A percentile compares a stretch with the other conserved stretches of the same genome.
Evolutionary conservation across 1,284 basidiomycete species (phyloP).

Genomic region (Heterobasidion parviporum): DNA sequence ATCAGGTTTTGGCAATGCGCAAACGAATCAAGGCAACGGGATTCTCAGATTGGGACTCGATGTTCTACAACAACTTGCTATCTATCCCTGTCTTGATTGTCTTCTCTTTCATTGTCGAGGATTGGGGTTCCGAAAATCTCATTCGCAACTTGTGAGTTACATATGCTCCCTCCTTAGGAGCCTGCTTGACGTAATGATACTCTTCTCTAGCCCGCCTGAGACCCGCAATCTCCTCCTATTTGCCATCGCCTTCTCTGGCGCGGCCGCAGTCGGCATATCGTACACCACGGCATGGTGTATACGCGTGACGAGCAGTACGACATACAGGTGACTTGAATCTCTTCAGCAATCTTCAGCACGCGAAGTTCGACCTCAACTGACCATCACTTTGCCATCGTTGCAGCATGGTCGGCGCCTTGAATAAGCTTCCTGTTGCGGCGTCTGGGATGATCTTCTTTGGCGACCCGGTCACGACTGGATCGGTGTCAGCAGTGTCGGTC

Average conservation of each 20-base stretch:
- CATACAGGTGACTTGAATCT: conserved; percentile 65
- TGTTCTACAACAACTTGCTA: conserved; percentile 99
- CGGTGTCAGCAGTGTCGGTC: conserved; percentile 79
- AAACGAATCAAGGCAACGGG: conserved; percentile 97
- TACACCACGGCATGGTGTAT: conserved; percentile 99
- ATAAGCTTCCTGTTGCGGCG: conserved; percentile 96
- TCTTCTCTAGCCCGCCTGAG: conserved; percentile 62
- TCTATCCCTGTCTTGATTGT: conserved; percentile 87
- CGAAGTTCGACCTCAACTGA: too few species aligned
- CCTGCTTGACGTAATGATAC: not conserved
- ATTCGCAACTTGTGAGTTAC: conserved; percentile 77
- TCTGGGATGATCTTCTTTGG: conserved; percentile 96
- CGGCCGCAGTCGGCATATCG: conserved; percentile 94
- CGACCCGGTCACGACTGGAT: conserved; percentile 81
- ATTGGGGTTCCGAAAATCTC: conserved; percentile 83
- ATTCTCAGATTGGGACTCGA: conserved; percentile 99
- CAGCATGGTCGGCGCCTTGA: conserved; percentile 97
- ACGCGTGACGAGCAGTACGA: conserved; percentile 92
- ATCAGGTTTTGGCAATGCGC: conserved; percentile 88
- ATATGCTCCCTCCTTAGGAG: conserved; percentile 2
- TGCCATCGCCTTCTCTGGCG: conserved; percentile 93
- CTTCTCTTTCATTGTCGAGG: conserved; percentile 82
- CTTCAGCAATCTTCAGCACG: not conserved
- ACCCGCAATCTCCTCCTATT: conserved; percentile 76
- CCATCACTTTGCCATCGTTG: not conserved